Conservation (phyloP, 306 rosid genomes). For the Pachyrhizus erosus region DNA sequence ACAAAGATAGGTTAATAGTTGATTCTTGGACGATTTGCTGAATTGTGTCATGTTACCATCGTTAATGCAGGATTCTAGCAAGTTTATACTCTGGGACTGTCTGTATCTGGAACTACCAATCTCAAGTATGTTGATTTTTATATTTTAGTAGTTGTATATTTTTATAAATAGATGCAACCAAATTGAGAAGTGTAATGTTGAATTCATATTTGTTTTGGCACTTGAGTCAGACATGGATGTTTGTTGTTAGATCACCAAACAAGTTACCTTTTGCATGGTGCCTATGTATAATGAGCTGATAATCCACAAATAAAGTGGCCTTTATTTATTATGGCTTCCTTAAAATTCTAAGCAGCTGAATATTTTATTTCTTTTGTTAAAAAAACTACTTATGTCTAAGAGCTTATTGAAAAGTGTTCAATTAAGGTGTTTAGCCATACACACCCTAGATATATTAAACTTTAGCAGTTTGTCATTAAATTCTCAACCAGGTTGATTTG, state of each 20-base stretch:
- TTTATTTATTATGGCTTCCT: slow-evolving; percentile 36
- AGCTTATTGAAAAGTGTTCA: background rate
- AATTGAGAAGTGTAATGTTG: slow-evolving; percentile 16
- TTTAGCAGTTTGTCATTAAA: slow-evolving; percentile 5
- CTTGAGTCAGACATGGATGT: slow-evolving; percentile 76
- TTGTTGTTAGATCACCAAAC: slow-evolving; percentile 50
- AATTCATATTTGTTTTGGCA: slow-evolving; percentile 44
- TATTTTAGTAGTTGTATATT: slow-evolving; percentile 21
- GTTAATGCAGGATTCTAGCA: slow-evolving; percentile 84
- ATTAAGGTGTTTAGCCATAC: background rate
- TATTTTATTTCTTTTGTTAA: slow-evolving; percentile 5
- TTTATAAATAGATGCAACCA: background rate
- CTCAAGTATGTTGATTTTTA: slow-evolving; percentile 71
- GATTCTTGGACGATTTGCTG: slow-evolving; percentile 19
- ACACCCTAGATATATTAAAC: background rate
- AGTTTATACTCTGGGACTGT: slow-evolving; percentile 98
- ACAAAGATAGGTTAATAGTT: slow-evolving; percentile 5
- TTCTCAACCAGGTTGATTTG: slow-evolving; percentile 21
- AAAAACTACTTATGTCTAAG: background rate
- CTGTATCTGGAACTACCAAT: slow-evolving; percentile 98
- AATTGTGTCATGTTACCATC: slow-evolving; percentile 37
- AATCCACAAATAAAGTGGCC: slow-evolving; percentile 30
- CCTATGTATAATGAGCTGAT: slow-evolving; percentile 30
- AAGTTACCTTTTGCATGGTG: slow-evolving; percentile 64
- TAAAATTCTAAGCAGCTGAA: slow-evolving; percentile 33